Base-by-base conservation (phyloP, 768 basidiomycete genomes). In the Rhodotorula diobovata region DNA sequence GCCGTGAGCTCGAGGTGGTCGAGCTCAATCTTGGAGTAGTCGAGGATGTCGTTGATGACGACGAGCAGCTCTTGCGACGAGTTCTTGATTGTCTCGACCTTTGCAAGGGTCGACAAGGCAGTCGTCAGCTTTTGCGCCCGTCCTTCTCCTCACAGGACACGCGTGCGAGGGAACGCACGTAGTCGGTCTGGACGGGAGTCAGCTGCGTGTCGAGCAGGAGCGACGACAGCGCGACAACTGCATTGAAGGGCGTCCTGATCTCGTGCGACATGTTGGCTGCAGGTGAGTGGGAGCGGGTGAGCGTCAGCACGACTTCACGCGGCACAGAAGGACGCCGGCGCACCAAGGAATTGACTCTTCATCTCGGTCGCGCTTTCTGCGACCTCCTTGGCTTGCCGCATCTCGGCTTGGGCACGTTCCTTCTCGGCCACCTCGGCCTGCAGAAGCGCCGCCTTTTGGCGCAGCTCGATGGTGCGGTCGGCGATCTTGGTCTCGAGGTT, bases 191-290 rank as follows among this genome's bases (percentile, higher is more conserved):
- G 2, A 72, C 64, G 0, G 74, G 74, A 11, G 65, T 70, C 16
- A 75, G 67, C 21, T 58, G 51, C 14, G 70, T 66, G 21, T 75
- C 74, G 61, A 75, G 74, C 7, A 75, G 70, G 1, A 75, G 59
- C 0, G 64, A 57, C 6, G 64, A 54, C 7, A 75, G 62, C 5
- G 67, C 70, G 39, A 75, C 70, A 45, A 75, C 70, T 30, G 70
- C 70, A 55, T 75, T 75, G 70, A 75, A 75, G 0, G 74, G 74
- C 25, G 74, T 75, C 2, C 74, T 64, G 34, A 75, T 75, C 50
- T 72, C 71, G 70, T 71, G 70, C 18, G 61, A 63, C 70, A 72
- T 72, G 67, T 72, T 72, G 23, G 71, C 67, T 63, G 53, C n/a
- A 16, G 34, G n/a, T n/a, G n/a, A n/a, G n/a, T n/a, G n/a, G n/a